Base-by-base conservation (phyloP, 2,329 filamentous ascomycete genomes). In the Escovopsis weberi region DNA sequence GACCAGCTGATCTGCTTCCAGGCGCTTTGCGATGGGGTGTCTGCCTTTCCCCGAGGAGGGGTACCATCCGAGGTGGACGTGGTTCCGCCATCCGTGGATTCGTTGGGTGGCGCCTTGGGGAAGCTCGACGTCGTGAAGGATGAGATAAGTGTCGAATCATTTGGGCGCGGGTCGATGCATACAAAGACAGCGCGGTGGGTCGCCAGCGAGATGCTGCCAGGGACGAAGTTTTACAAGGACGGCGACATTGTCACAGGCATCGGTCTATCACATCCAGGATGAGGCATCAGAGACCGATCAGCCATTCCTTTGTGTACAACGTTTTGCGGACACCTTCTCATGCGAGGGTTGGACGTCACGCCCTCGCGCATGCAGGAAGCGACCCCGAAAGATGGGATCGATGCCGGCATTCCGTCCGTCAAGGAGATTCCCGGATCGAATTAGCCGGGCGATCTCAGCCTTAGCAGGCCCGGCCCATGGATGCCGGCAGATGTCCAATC, bases 1-100 rank as follows among this genome's bases (percentile, higher is more conserved):
- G 77, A 80, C 54, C 76, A 80, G 54, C 51, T 80, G 23, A 59
- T 79, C 3, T 61, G 75, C 15, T 77, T 78, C 50, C 75, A 80
- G 55, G 70, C 71, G 4, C 58, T 80, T 9, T 69, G 72, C 2
- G 62, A 68, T 11, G 74, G 72, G 0, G 60, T 54, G 40, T 74
- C 74, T 10, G 67, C 62, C 3, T 69, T 74, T 44, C 63, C 60
- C 10, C 51, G 61, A 41, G 50, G 53, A 32, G 51, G 48, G 1
- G 23, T 40, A 8, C 44, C 51, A 23, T 23, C 23, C 23, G 6
- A 23, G 6, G 50, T 44, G 7, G 49, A 51, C 4, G 38, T 36
- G 26, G 38, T 26, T 32, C 12, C 30, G 15, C 28, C 43, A 19
- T 43, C 46, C n/a, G 39, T 44, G 33, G 46, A 51, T 12, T 33